Conservation (phyloP, 176 grass and related monocot genomes). For the Puccinellia tenuiflora region DNA sequence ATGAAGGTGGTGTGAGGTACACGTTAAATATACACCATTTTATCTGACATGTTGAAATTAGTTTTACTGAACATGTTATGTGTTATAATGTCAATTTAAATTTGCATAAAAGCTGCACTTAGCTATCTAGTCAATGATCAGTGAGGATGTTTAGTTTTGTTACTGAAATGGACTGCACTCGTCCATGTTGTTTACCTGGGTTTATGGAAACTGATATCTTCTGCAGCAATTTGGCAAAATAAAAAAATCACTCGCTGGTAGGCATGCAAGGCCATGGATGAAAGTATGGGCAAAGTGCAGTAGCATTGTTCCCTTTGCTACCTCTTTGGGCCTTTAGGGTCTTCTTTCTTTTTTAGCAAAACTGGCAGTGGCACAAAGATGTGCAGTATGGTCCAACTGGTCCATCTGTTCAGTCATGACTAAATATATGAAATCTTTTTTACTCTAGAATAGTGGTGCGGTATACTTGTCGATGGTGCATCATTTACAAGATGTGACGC, state of each 20-base stretch:
- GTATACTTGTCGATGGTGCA: not conserved
- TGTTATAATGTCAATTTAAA: not conserved
- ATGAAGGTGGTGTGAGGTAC: slow-evolving; percentile 91
- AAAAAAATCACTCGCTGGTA: not conserved
- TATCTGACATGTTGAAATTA: not conserved
- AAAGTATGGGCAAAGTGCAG: not conserved
- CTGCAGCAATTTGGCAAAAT: not conserved
- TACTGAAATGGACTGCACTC: not conserved
- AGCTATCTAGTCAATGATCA: not conserved
- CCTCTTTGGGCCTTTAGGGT: not conserved
- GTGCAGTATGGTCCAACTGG: not conserved
- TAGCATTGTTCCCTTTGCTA: not conserved
- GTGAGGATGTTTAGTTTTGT: not conserved
- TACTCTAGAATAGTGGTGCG: not conserved
- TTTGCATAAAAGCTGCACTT: not conserved
- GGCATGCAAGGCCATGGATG: not conserved
- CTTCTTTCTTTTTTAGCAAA: not conserved
- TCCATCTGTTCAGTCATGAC: not conserved
- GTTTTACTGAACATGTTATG: not conserved
- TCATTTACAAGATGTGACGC: not conserved
- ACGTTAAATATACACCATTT: not conserved
- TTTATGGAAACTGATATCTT: not conserved
- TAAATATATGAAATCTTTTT: not conserved
- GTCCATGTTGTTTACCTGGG: not conserved
- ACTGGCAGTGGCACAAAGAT: not conserved